Percentiles rank a stretch among this genome's conserved stretches.
Evolutionary conservation across 2,329 filamentous ascomycete species (phyloP).

Genomic region (Endoconidiophora laricicola): DNA sequence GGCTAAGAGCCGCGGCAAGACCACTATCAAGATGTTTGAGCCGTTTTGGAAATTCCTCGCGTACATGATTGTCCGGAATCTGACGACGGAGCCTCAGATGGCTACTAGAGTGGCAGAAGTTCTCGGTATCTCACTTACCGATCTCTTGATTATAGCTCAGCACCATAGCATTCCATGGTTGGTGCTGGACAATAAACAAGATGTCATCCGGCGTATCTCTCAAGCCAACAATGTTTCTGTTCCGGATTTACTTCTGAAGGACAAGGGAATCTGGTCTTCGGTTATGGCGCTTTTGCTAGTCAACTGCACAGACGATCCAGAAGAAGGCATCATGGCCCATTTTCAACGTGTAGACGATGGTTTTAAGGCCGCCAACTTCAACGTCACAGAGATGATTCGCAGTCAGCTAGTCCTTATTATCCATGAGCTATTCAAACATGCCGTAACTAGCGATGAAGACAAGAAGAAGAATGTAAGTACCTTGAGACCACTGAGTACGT

Average conservation of each 20-base stretch:
- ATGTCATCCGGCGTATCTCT: constrained; percentile 68
- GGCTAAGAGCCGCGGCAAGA: constrained; percentile 45
- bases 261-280: constrained; percentile 34
- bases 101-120: constrained; percentile 66
- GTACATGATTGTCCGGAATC: constrained; percentile 65
- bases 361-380: constrained; percentile 40
- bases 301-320: constrained; percentile 39
- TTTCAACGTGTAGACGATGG: constrained; percentile 52
- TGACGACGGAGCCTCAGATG: constrained; percentile 66
- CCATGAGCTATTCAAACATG: constrained; percentile 64
- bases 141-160: constrained; percentile 62
- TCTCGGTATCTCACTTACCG: constrained; percentile 55
- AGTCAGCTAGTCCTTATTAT: constrained; percentile 60
- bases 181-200: constrained; percentile 58
- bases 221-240: constrained; percentile 34
- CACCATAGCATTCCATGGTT: constrained; percentile 72
- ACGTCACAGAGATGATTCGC: constrained; percentile 52
- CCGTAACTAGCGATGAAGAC: constrained; percentile 49
- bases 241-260: neutral
- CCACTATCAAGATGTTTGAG: constrained; percentile 53
- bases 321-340: constrained; percentile 50
- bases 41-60: constrained; percentile 84
- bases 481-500: neutral
- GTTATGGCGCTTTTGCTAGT: constrained; percentile 43
- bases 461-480: constrained; percentile 39